A percentile compares a stretch with the other conserved stretches of the same genome.
Evolutionary conservation across 75 land plant species (phyloP).

Genomic region (Azolla pinnata): DNA sequence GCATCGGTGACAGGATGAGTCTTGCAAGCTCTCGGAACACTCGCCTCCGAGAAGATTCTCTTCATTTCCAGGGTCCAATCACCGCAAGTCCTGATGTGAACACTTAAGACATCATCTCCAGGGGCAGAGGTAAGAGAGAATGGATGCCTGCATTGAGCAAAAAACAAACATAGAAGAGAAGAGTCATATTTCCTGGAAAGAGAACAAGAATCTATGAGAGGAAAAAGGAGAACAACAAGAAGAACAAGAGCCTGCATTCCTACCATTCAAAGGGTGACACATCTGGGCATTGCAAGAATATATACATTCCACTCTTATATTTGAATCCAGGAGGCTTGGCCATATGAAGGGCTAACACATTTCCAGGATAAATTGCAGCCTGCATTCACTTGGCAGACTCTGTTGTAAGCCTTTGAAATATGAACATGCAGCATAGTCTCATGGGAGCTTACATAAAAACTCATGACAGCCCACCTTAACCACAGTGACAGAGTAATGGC

Average conservation of each 20-base stretch:
- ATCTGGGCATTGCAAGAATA: constrained; percentile 82
- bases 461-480: constrained; percentile 52
- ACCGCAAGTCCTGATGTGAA: constrained; percentile 49
- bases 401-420: too few relatives aligned
- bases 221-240: too few relatives aligned
- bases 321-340: constrained; percentile 71
- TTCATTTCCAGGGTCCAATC: constrained; percentile 58
- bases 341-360: constrained; percentile 80
- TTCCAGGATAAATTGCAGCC: constrained; percentile 94
- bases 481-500: constrained; percentile 34
- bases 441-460: too few relatives aligned
- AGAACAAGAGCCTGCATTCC: neutral
- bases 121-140: constrained; percentile 68
- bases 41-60: constrained; percentile 40
- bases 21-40: too few relatives aligned
- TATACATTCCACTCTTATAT: constrained; percentile 91
- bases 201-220: too few relatives aligned
- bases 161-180: neutral
- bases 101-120: constrained; percentile 46
- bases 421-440: too few relatives aligned
- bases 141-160: constrained; percentile 37
- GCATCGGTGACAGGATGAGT: neutral
- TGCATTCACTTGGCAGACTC: too few relatives aligned
- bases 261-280: constrained; percentile 95
- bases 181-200: too few relatives aligned